Conservation (phyloP, 768 basidiomycete species). For the Wakefieldia striispora region DNA sequence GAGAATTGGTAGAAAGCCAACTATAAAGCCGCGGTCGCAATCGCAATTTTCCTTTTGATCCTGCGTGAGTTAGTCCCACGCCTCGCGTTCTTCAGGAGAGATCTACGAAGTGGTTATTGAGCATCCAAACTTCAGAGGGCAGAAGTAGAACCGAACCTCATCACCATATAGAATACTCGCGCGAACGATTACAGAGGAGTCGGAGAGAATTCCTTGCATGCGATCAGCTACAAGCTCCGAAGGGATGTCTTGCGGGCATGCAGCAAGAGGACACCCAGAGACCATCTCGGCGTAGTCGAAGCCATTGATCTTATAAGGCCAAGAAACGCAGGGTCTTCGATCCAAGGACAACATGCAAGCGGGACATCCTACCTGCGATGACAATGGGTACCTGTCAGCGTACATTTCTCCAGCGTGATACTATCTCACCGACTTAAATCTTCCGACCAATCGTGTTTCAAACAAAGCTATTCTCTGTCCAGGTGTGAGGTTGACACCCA, state of each 20-base stretch:
- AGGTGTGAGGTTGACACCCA: slow-evolving; percentile 20
- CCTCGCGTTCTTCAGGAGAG: background rate
- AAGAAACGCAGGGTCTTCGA: slow-evolving; percentile 38
- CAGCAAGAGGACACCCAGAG: slow-evolving; percentile 42
- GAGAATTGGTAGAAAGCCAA: slow-evolving; percentile 36
- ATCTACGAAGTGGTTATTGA: too few relatives aligned
- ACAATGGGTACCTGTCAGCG: background rate
- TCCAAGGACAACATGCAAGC: slow-evolving; percentile 42
- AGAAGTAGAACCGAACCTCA: slow-evolving; percentile 6
- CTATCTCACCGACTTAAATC: slow-evolving; percentile 43
- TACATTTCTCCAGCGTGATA: background rate
- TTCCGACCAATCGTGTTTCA: slow-evolving; percentile 41
- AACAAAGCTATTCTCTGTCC: slow-evolving; percentile 18
- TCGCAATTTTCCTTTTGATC: background rate
- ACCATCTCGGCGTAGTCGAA: slow-evolving; percentile 32
- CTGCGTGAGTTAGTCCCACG: background rate
- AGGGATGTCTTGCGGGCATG: slow-evolving; percentile 48
- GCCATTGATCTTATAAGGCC: slow-evolving; percentile 40
- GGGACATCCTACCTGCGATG: slow-evolving; percentile 36
- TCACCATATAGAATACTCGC: slow-evolving; percentile 37
- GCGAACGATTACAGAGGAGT: slow-evolving; percentile 28
- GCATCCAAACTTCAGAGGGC: too few relatives aligned
- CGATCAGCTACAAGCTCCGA: slow-evolving; percentile 29
- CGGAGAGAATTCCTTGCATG: slow-evolving; percentile 18
- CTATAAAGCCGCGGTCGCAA: slow-evolving; percentile 23